Percentiles rank a stretch among this genome's conserved stretches.
Conservation (phyloP, 176 grass and related monocot genomes). For the Musa schizocarpa region DNA sequence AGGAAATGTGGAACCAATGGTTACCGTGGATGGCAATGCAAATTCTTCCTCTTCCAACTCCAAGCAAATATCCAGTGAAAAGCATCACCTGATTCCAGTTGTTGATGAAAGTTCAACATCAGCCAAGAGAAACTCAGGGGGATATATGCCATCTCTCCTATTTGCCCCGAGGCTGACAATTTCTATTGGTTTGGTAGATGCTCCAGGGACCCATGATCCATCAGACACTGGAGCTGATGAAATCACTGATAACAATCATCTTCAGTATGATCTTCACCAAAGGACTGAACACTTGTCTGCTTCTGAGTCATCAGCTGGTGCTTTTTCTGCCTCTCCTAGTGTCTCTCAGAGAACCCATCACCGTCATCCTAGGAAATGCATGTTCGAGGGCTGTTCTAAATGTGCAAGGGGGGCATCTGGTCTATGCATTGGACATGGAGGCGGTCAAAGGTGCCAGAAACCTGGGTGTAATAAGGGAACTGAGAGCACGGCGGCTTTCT, state of each 20-base stretch:
- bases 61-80: conserved; percentile 11
- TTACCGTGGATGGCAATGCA: neutral
- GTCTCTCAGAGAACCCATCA: conserved; percentile 9
- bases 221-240: neutral
- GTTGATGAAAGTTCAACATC: conserved; percentile 61
- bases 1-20: neutral
- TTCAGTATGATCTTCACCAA: conserved; percentile 21
- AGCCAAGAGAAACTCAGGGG: conserved; percentile 47
- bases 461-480: too few species aligned
- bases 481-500: too few species aligned
- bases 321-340: neutral
- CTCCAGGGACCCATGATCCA: neutral
- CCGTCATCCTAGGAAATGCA: conserved; percentile 59
- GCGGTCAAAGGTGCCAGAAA: neutral
- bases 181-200: neutral
- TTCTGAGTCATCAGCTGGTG: conserved; percentile 33
- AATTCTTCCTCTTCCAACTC: neutral
- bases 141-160: conserved; percentile 38
- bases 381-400: conserved; percentile 63
- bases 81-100: conserved; percentile 21
- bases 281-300: conserved; percentile 34
- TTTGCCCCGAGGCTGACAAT: conserved; percentile 21
- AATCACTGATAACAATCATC: neutral
- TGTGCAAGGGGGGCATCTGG: conserved; percentile 51
- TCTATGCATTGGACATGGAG: conserved; percentile 65